A percentile compares a stretch with the other conserved stretches of the same genome.
Conservation (phyloP, 192 early-diverging fungal species). For the Physocladia obscura region DNA sequence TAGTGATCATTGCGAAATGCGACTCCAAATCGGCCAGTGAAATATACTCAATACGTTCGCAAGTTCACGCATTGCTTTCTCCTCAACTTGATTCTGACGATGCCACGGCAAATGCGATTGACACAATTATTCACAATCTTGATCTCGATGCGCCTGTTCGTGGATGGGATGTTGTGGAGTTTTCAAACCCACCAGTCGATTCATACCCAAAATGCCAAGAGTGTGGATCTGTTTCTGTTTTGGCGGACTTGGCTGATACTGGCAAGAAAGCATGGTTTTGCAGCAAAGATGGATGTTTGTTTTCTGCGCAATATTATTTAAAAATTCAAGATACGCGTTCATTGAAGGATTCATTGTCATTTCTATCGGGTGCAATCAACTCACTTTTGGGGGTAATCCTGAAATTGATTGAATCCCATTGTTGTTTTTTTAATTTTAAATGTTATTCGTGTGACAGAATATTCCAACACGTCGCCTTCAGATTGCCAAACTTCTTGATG, state of each 20-base stretch:
- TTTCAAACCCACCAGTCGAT: conserved; percentile 2
- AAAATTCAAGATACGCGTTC: conserved; percentile 10
- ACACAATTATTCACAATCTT: not conserved
- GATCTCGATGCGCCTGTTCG: conserved; percentile 19
- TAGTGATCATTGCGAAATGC: conserved; percentile 16
- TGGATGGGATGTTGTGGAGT: conserved; percentile 18
- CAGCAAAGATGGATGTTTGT: not conserved
- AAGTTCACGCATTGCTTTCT: conserved; percentile 1
- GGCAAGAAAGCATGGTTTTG: conserved; percentile 17
- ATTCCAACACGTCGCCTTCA: conserved; percentile 18
- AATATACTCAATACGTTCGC: not conserved
- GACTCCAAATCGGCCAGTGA: not conserved
- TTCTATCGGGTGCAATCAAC: conserved; percentile 3
- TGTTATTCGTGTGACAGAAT: not conserved
- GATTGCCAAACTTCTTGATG: not conserved
- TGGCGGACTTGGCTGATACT: not conserved
- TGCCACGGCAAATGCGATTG: not conserved
- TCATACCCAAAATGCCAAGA: not conserved
- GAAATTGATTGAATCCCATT: not conserved
- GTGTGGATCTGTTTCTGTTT: conserved; percentile 4
- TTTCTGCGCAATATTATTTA: not conserved
- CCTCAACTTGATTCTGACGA: not conserved
- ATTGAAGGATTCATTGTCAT: not conserved
- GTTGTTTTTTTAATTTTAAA: not conserved
- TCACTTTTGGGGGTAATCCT: conserved; percentile 4